A percentile compares a stretch with the other conserved stretches of the same genome.
phyloP scores from a whole-genome alignment of 768 basidiomycete genomes.

The Kwoniella mangroviensis region DNA sequence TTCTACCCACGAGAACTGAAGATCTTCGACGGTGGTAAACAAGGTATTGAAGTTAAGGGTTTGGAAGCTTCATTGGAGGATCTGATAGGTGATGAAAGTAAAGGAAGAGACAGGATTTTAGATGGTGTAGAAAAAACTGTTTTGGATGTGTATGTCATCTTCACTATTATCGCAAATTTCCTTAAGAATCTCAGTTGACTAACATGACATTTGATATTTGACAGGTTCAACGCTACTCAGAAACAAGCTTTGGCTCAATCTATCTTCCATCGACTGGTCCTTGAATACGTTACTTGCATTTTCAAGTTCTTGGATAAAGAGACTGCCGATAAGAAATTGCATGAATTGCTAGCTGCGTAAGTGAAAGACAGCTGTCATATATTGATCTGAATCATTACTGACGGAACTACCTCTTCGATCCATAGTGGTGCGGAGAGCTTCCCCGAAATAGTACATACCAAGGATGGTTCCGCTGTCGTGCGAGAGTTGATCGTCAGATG shows the following conservation, averaged over 20 bases:
- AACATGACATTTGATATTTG: background rate
- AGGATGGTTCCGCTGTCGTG: constrained; percentile 82
- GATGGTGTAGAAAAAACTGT: constrained; percentile 74
- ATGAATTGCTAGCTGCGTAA: constrained; percentile 81
- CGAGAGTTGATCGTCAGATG: constrained; percentile 83
- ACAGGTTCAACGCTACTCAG: constrained; percentile 86
- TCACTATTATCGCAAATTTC: background rate
- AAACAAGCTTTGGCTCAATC: constrained; percentile 86
- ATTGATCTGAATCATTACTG: background rate
- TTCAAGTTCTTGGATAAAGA: constrained; percentile 62
- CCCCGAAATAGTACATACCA: constrained; percentile 92
- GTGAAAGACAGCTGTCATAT: constrained; percentile 26
- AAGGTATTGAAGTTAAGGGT: constrained; percentile 56
- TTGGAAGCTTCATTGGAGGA: constrained; percentile 70
- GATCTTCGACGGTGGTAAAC: constrained; percentile 64
- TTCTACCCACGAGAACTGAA: constrained; percentile 89
- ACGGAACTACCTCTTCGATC: background rate
- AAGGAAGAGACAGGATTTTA: constrained; percentile 68
- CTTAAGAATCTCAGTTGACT: background rate
- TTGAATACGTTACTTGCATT: constrained; percentile 78
- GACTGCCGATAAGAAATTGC: constrained; percentile 71
- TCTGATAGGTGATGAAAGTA: constrained; percentile 63
- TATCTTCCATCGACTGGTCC: constrained; percentile 82
- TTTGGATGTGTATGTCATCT: constrained; percentile 68
- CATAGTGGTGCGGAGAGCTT: constrained; percentile 65